phyloP scores from a whole-genome alignment of 441 rosid genomes.

The Populus hybrid region DNA sequence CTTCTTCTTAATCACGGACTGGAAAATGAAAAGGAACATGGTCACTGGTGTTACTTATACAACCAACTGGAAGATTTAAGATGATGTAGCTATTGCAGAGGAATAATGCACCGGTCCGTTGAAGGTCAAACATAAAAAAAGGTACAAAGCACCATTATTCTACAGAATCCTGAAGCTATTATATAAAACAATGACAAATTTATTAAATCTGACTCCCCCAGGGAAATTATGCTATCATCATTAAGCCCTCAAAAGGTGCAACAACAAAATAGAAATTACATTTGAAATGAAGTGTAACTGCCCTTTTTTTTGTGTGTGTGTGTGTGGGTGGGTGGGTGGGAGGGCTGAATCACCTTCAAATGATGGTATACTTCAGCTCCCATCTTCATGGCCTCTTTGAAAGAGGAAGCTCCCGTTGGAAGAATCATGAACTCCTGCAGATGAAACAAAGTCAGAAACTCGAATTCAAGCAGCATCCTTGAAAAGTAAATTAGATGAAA shows the following conservation, averaged over 20 bases:
- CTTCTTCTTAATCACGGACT: conserved; percentile 94
- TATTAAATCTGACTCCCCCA: neutral
- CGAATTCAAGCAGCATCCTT: neutral
- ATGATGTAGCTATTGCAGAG: neutral
- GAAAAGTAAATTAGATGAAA: conserved; percentile 5
- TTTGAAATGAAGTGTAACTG: too few species aligned
- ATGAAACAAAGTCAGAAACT: conserved; percentile 5
- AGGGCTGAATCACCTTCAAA: conserved; percentile 53
- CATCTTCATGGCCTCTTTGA: conserved; percentile 97
- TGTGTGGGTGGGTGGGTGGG: too few species aligned
- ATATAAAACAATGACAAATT: neutral
- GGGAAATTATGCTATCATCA: neutral
- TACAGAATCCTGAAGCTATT: neutral
- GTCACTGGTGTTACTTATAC: neutral
- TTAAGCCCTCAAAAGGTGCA: neutral
- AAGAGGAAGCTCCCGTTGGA: conserved; percentile 83
- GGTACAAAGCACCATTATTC: neutral
- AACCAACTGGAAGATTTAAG: neutral
- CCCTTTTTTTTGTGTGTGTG: too few species aligned
- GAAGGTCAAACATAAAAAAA: neutral
- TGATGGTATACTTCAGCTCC: conserved; percentile 94
- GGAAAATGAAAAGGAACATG: neutral
- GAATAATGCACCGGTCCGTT: too few species aligned
- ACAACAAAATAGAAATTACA: neutral
- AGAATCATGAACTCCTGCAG: conserved; percentile 95